phyloP scores from a whole-genome alignment of 2,329 filamentous ascomycete species.

The Diaporthe longicolla region DNA sequence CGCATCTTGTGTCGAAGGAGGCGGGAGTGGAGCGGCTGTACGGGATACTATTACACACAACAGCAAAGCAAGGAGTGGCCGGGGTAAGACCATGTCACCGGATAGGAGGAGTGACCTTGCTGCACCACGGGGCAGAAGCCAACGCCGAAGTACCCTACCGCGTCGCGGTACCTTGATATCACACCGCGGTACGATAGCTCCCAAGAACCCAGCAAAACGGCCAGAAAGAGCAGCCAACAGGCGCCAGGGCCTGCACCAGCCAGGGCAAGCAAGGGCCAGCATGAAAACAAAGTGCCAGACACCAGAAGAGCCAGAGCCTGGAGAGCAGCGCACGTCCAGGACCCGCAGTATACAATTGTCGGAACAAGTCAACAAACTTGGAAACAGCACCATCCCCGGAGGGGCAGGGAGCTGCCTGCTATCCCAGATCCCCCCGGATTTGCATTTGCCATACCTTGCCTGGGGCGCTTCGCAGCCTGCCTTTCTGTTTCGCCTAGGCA shows the following conservation, averaged over 20 bases:
- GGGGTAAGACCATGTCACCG: constrained; percentile 13
- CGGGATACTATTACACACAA: neutral
- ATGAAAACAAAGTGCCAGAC: neutral
- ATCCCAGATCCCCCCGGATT: constrained; percentile 16
- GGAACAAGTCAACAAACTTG: constrained; percentile 27
- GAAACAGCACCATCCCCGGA: constrained; percentile 24
- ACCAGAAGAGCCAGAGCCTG: too few relatives aligned
- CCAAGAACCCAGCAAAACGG: too few relatives aligned
- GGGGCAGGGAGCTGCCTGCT: constrained; percentile 24
- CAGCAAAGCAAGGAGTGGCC: neutral
- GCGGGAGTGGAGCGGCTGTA: constrained; percentile 25
- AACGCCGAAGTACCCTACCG: neutral
- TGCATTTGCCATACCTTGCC: constrained; percentile 19
- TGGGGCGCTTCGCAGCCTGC: neutral
- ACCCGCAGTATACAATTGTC: constrained; percentile 30
- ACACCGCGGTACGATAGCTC: neutral
- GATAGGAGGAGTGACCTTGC: constrained; percentile 10
- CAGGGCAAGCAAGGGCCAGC: neutral
- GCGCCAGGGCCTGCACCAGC: neutral
- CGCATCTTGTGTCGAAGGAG: constrained; percentile 2
- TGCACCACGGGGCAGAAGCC: neutral
- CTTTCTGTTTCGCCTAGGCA: neutral
- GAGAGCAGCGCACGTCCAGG: neutral
- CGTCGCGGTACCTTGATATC: neutral
- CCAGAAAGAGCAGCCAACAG: constrained; percentile 11